A percentile compares a stretch with the other conserved stretches of the same genome.
Conservation (phyloP, 2,329 filamentous ascomycete genomes). For the Cytospora chrysosperma region DNA sequence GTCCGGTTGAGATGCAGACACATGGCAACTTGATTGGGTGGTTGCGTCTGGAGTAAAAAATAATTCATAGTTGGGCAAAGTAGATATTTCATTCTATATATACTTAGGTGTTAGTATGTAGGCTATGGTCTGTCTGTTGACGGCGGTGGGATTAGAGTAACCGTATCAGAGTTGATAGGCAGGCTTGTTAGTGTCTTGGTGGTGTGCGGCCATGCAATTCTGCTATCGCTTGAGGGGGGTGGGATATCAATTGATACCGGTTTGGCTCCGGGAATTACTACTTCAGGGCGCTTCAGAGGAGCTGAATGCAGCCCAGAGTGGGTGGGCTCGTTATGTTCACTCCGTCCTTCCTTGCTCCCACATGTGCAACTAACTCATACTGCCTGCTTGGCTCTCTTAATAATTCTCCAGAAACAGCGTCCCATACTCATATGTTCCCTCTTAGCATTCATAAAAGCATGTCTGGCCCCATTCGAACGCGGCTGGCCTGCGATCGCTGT, state of each 20-base stretch:
- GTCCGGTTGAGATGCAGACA: too few relatives aligned
- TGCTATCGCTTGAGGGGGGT: background rate
- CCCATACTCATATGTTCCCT: background rate
- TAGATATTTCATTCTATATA: too few relatives aligned
- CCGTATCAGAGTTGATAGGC: too few relatives aligned
- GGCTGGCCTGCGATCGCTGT: conserved; percentile 44
- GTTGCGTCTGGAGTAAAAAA: too few relatives aligned
- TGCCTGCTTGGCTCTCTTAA: background rate
- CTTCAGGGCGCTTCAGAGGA: background rate
- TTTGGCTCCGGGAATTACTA: background rate
- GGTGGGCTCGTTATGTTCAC: background rate
- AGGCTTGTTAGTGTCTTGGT: background rate
- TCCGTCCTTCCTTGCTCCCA: background rate
- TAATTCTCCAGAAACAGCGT: background rate
- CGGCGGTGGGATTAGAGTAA: too few relatives aligned
- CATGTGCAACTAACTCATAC: background rate
- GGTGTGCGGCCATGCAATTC: background rate
- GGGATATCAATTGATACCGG: too few relatives aligned
- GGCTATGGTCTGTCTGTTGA: too few relatives aligned
- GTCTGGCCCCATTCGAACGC: conserved; percentile 26
- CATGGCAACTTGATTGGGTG: too few relatives aligned
- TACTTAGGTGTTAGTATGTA: too few relatives aligned
- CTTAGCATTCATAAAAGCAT: background rate
- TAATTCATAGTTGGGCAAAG: too few relatives aligned
- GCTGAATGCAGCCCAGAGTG: background rate